phyloP scores from a whole-genome alignment of 495 filamentous ascomycete genomes.

The Hypoxylon fragiforme region DNA sequence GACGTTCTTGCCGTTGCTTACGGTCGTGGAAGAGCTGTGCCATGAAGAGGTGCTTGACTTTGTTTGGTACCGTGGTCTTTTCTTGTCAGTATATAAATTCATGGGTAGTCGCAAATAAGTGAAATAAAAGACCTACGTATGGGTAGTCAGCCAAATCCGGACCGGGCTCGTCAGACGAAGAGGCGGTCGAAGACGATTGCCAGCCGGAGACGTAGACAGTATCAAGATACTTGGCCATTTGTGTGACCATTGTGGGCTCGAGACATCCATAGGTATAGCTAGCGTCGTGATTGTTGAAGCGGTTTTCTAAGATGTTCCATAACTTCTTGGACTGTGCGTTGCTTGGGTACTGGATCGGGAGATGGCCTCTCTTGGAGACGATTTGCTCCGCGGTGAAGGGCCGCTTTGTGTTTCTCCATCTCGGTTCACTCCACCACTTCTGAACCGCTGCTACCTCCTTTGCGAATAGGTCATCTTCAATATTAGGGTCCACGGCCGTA shows the following conservation, averaged over 20 bases:
- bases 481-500: slow-evolving; percentile 59
- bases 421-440: slow-evolving; percentile 88
- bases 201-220: slow-evolving; percentile 98
- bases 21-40: slow-evolving; percentile 99
- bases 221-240: slow-evolving; percentile 98
- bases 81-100: slow-evolving; percentile 1
- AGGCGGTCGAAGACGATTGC: slow-evolving; percentile 97
- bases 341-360: slow-evolving; percentile 91
- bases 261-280: slow-evolving; percentile 97
- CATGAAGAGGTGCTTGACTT: slow-evolving; percentile 95
- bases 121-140: slow-evolving; percentile 64
- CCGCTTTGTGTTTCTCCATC: slow-evolving; percentile 91
- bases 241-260: slow-evolving; percentile 96
- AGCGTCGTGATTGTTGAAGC: slow-evolving; percentile 82
- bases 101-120: too few relatives aligned
- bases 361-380: slow-evolving; percentile 86
- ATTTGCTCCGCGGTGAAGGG: slow-evolving; percentile 97
- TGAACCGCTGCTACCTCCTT: slow-evolving; percentile 85
- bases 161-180: slow-evolving; percentile 89
- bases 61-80: slow-evolving; percentile 96
- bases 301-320: slow-evolving; percentile 83
- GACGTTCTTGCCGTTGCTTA: slow-evolving; percentile 94
- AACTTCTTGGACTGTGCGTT: slow-evolving; percentile 90
- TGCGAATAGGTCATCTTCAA: slow-evolving; percentile 77
- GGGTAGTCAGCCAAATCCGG: slow-evolving; percentile 98